Conservation (phyloP, 2,329 filamentous ascomycete genomes). For the Cryphonectria naterciae region DNA sequence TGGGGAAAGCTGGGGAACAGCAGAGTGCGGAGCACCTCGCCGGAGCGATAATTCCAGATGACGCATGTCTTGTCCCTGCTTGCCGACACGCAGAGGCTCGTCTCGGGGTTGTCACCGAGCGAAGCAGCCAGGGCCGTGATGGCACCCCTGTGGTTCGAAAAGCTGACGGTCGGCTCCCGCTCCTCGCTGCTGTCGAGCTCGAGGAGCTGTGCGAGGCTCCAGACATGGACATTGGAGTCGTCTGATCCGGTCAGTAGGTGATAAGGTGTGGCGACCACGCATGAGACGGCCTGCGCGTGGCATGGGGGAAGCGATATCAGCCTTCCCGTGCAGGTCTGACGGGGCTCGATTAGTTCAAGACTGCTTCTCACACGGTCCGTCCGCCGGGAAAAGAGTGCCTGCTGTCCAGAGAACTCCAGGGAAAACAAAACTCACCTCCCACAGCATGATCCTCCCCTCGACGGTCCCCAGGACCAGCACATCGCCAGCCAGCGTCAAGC, state of each 20-base stretch:
- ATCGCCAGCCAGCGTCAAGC: constrained; percentile 72
- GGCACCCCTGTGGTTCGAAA: constrained; percentile 76
- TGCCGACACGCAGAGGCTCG: constrained; percentile 82
- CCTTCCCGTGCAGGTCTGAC: constrained; percentile 72
- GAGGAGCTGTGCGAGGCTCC: constrained; percentile 79
- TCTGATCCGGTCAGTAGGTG: constrained; percentile 78
- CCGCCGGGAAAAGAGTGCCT: too few relatives aligned
- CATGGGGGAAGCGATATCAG: constrained; percentile 75
- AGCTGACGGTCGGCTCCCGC: constrained; percentile 73
- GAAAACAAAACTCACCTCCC: constrained; percentile 82
- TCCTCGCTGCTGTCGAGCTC: constrained; percentile 58
- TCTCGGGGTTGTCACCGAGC: constrained; percentile 67
- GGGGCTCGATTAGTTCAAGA: not conserved
- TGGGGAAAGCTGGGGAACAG: constrained; percentile 75
- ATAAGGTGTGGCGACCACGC: constrained; percentile 71
- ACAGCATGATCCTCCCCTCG: constrained; percentile 83
- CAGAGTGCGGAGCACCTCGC: constrained; percentile 77
- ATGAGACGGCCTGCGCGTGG: constrained; percentile 80
- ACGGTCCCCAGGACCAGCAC: constrained; percentile 81
- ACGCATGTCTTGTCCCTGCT: constrained; percentile 88
- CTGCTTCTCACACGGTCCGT: not conserved
- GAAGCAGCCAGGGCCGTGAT: constrained; percentile 69
- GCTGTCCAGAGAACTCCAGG: too few relatives aligned
- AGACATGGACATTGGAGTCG: constrained; percentile 91
- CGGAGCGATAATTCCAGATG: constrained; percentile 88